Evolutionary conservation across 129 eudicot genomes (phyloP), one percentile per base, ranked within the genome.

Genomic region (Pittosporum tobira): DNA sequence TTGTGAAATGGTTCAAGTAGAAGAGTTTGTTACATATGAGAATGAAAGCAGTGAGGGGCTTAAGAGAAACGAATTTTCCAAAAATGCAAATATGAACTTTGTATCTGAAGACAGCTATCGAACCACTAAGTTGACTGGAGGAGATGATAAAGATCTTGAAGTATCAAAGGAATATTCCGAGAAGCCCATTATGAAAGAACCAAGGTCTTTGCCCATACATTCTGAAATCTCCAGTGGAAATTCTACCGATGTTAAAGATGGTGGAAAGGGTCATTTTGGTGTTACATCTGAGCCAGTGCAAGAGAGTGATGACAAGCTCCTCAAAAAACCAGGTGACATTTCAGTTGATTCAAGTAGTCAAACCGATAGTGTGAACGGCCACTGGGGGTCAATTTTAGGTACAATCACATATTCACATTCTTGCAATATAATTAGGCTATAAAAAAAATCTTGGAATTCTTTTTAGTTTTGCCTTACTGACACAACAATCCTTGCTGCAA

Each of bases 361-460:
- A 64, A 69, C 71, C 50, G 87, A 77, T 56, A 82, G 95, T 66
- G 58, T 84, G 67, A 93, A 85, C 44, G 88, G 66, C 49, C 79
- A 82, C 75, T 77, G 82, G 87, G 85, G 88, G 29, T 89, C 95
- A 0, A 74, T 81, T 61, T 77, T 91, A 82, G 95, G 97, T 89
- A 77, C 46, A 49, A 29, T 62, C 48, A 13, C 48, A 24, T 38
- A 43, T 51, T 34, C 14, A 31, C 27, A 30, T 55, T 26, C n/a
- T n/a, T n/a, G 38, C 40, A n/a, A 16, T n/a, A 28, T 28, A 34
- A 19, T 25, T 2, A 26, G 38, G 24, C 23, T 6, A 28, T 28
- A 0, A 14, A 1, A 53, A 53, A 53, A 22, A 5, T 15, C n/a
- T 2, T 7, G 5, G 1, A 26, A 26, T 6, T 8, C 58, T 27